These are phyloP conservation scores for Verticillium zaregamsianum DNA, from an alignment of 2,329 filamentous ascomycete species.

Conservation along the genomic window DNA sequence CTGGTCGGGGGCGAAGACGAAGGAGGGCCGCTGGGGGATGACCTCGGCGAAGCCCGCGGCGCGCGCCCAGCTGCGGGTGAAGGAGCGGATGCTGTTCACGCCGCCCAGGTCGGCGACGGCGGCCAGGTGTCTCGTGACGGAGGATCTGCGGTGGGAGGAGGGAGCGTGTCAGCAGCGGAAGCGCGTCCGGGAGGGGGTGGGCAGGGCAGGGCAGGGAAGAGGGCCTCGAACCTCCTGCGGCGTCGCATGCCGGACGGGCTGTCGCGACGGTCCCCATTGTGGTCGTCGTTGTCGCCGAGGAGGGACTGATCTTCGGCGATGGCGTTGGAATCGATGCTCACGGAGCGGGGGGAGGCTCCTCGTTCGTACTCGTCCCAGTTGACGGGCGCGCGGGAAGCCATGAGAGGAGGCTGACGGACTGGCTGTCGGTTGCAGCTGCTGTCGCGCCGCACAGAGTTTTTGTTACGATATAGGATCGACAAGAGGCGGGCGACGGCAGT, in stretches of 20 bases:
- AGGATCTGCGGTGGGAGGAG: conserved; percentile 40
- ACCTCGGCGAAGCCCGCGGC: conserved; percentile 87
- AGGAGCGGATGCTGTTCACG: conserved; percentile 91
- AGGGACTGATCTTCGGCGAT: conserved; percentile 42
- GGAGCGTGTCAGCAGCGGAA: neutral
- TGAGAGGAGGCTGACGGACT: neutral
- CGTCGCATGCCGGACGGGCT: neutral
- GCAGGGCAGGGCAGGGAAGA: neutral
- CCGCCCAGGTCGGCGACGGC: conserved; percentile 72
- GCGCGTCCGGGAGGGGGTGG: conserved; percentile 13
- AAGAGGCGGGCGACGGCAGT: neutral
- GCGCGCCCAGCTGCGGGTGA: conserved; percentile 87
- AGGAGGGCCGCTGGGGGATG: conserved; percentile 72
- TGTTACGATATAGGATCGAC: neutral
- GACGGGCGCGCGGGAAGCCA: conserved; percentile 29
- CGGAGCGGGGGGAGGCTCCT: conserved; percentile 32
- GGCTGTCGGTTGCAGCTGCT: neutral
- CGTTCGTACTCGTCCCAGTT: conserved; percentile 45
- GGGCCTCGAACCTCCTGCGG: conserved; percentile 21
- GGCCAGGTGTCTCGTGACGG: conserved; percentile 52
- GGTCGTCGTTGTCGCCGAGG: conserved; percentile 29
- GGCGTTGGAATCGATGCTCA: conserved; percentile 37
- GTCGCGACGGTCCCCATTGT: conserved; percentile 21
- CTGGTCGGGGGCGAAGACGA: conserved; percentile 60
- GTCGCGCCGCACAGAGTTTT: neutral